phyloP scores from a whole-genome alignment of 225 moss, liverwort and hornwort species.

The Sphagnum tenellum region DNA sequence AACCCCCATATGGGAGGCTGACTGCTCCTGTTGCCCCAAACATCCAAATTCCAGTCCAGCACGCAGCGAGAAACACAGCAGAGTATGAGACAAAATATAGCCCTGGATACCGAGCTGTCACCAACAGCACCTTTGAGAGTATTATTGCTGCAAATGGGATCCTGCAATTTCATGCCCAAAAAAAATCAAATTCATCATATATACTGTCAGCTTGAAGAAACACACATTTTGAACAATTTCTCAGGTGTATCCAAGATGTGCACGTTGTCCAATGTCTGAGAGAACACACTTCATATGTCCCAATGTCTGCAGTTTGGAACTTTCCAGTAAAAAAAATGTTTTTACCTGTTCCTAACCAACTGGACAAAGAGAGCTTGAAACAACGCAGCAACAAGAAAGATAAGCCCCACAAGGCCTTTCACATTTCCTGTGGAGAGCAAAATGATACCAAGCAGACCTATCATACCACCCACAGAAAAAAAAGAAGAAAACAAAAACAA shows the following conservation, averaged over 20 bases:
- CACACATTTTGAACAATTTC: too few species aligned
- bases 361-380: slow-evolving; percentile 61
- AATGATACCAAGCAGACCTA: slow-evolving; percentile 52
- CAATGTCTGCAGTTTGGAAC: neutral
- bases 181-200: neutral
- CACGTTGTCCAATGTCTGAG: too few species aligned
- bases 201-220: too few species aligned
- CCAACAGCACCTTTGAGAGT: slow-evolving; percentile 41
- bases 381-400: slow-evolving; percentile 42
- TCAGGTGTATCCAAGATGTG: too few species aligned
- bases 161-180: slow-evolving; percentile 16
- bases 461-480: slow-evolving; percentile 9
- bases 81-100: slow-evolving; percentile 48
- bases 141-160: slow-evolving; percentile 71
- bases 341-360: slow-evolving; percentile 38
- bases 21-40: slow-evolving; percentile 80
- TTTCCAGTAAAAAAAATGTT: neutral
- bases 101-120: slow-evolving; percentile 32
- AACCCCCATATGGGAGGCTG: slow-evolving; percentile 37
- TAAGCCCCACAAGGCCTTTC: slow-evolving; percentile 49
- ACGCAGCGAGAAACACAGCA: slow-evolving; percentile 47
- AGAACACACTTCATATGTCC: neutral
- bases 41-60: slow-evolving; percentile 71
- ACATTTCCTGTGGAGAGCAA: slow-evolving; percentile 45
- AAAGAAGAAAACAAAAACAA: neutral